phyloP scores from a whole-genome alignment of 805 yeast genomes.

The Lachancea lanzarotensis region DNA sequence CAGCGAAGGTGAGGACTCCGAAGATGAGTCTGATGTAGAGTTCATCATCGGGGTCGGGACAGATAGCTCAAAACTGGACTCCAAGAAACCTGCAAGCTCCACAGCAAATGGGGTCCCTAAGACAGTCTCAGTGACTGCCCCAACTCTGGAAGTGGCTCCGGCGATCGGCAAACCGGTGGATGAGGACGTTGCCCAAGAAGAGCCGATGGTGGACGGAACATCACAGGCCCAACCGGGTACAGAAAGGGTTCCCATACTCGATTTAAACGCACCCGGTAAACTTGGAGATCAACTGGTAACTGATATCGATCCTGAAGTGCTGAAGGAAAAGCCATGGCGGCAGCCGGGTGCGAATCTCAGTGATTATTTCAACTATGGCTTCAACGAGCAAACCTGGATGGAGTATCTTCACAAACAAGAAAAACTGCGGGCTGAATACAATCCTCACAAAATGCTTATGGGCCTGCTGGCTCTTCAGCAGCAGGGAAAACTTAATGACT shows the following conservation, averaged over 20 bases:
- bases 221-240: constrained; percentile 29
- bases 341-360: constrained; percentile 92
- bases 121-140: constrained; percentile 16
- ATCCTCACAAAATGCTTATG: constrained; percentile 73
- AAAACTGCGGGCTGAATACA: constrained; percentile 67
- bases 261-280: constrained; percentile 30
- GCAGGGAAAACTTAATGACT: constrained; percentile 38
- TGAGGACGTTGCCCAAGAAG: not conserved
- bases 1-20: constrained; percentile 42
- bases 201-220: not conserved
- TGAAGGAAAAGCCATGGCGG: constrained; percentile 97
- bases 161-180: constrained; percentile 1
- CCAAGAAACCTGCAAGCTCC: constrained; percentile 16
- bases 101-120: constrained; percentile 16
- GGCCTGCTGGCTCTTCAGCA: constrained; percentile 35
- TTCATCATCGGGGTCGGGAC: constrained; percentile 59
- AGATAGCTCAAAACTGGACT: constrained; percentile 23
- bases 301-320: constrained; percentile 66
- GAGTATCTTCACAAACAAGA: constrained; percentile 88
- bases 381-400: constrained; percentile 94
- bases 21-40: constrained; percentile 69
- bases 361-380: constrained; percentile 94
- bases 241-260: constrained; percentile 32
- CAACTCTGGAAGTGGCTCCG: constrained; percentile 5
- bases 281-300: constrained; percentile 78